Conservation (phyloP, 75 land plant species). For the Sequoiadendron giganteum region DNA sequence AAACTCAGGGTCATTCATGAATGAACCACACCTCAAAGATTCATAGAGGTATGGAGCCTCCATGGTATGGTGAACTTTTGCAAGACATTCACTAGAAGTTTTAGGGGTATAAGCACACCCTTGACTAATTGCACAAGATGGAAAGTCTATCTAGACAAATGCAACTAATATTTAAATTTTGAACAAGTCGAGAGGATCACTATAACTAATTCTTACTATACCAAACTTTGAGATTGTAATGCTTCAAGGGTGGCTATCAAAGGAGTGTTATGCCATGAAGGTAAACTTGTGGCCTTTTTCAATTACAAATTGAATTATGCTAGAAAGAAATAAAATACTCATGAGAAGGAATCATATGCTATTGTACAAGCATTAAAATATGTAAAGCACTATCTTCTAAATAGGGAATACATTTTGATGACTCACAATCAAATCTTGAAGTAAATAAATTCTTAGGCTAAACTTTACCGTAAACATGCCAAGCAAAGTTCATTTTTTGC, state of each 20-base stretch:
- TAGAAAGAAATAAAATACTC: too few species aligned
- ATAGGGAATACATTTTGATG: background rate
- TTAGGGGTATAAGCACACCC: too few species aligned
- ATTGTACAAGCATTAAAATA: too few species aligned
- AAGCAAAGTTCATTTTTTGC: background rate
- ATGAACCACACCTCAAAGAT: background rate
- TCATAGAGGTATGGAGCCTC: background rate
- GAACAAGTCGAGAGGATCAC: background rate
- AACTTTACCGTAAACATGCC: background rate
- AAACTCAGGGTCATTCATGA: too few species aligned
- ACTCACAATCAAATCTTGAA: background rate
- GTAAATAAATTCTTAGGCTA: background rate
- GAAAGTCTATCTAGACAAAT: background rate
- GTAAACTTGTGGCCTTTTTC: background rate
- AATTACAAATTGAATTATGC: background rate
- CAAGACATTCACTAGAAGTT: background rate
- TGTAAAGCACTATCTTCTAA: too few species aligned
- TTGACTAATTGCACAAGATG: background rate
- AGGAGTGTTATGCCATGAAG: too few species aligned
- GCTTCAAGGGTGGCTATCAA: too few species aligned
- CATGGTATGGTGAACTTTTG: background rate
- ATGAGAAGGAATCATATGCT: too few species aligned
- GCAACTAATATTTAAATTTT: background rate
- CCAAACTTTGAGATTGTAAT: too few species aligned
- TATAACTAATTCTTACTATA: too few species aligned